Conservation (phyloP, 192 early-diverging fungal genomes). For the Rhizophagus sp. region DNA sequence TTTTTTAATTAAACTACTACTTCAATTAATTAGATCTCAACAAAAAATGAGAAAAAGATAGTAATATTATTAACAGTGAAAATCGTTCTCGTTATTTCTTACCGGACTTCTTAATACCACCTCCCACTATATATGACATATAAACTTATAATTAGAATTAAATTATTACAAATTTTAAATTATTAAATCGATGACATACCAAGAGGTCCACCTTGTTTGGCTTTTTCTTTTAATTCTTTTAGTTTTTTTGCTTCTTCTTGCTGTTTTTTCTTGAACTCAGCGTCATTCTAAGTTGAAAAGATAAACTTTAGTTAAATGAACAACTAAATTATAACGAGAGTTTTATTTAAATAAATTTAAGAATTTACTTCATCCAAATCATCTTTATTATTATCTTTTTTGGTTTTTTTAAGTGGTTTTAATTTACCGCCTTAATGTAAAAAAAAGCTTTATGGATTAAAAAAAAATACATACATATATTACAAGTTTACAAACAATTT, state of each 20-base stretch:
- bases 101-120: conserved; percentile 71
- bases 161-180: not conserved
- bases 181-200: conserved; percentile 36
- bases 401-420: conserved; percentile 80
- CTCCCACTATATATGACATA: conserved; percentile 36
- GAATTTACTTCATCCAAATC: conserved; percentile 58
- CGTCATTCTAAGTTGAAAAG: conserved; percentile 47
- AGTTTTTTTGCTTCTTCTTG: conserved; percentile 71
- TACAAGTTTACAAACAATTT: not conserved
- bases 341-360: not conserved
- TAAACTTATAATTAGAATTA: not conserved
- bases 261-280: conserved; percentile 75
- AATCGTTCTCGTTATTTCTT: conserved; percentile 50
- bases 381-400: conserved; percentile 55
- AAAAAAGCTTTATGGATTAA: not conserved
- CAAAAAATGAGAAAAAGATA: too few relatives aligned
- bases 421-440: conserved; percentile 65
- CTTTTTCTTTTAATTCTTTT: conserved; percentile 66
- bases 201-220: conserved; percentile 54
- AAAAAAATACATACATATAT: not conserved
- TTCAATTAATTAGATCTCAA: not conserved
- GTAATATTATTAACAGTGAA: too few relatives aligned
- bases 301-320: not conserved
- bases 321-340: not conserved
- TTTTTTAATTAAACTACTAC: not conserved